Evolutionary conservation across 371 early-diverging fungal genomes (phyloP).

Genomic region (Mortierella sp.): DNA sequence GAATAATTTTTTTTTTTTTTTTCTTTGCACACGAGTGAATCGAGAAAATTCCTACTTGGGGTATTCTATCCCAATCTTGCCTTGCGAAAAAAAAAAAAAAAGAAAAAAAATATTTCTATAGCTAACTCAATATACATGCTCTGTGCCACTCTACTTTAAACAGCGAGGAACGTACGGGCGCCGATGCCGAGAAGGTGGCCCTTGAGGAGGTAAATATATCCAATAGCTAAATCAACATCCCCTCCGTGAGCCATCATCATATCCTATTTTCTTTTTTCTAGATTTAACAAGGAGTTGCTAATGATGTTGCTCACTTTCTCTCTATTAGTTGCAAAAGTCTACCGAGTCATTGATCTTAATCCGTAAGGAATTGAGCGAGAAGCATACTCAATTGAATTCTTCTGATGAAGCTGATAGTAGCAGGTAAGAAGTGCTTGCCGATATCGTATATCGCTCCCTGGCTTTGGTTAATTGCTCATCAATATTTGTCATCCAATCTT

Average conservation of each 20-base stretch:
- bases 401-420: conserved; percentile 14
- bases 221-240: background rate
- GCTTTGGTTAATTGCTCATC: background rate
- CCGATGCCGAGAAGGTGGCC: conserved; percentile 42
- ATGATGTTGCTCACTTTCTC: background rate
- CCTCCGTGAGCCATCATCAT: no score
- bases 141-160: background rate
- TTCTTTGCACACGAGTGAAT: background rate
- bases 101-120: no score
- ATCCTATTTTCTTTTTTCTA: no score
- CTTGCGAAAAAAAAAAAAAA: no score
- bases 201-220: conserved; percentile 44
- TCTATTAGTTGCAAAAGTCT: conserved; percentile 32
- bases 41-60: background rate
- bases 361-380: conserved; percentile 19
- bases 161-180: conserved; percentile 43
- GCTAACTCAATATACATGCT: background rate
- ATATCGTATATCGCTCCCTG: background rate
- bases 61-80: background rate
- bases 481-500: background rate
- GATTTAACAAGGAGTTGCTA: background rate
- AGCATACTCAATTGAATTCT: conserved; percentile 14
- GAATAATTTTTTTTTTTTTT: conserved; percentile 5
- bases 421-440: conserved; percentile 12
- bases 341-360: conserved; percentile 21